A percentile compares a stretch with the other conserved stretches of the same genome.
phyloP scores from a whole-genome alignment of 2,329 filamentous ascomycete species.

The Curvularia spicifera region DNA sequence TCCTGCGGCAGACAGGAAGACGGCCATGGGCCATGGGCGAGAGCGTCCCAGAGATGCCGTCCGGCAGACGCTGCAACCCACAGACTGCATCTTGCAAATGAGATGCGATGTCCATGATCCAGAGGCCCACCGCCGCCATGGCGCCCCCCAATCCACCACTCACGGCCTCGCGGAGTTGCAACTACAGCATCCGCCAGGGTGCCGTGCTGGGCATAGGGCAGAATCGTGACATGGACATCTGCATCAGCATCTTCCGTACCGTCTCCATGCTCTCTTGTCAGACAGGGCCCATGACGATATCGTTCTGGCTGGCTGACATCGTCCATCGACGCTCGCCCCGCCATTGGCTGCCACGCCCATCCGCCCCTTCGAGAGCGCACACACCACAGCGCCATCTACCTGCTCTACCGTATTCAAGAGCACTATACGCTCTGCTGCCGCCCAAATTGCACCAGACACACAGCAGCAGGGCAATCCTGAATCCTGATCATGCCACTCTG shows the following conservation, averaged over 20 bases:
- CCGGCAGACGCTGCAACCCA: slow-evolving; percentile 31
- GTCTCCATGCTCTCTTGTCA: background rate
- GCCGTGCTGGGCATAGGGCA: slow-evolving; percentile 18
- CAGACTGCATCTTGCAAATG: slow-evolving; percentile 11
- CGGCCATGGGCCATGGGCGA: slow-evolving; percentile 9
- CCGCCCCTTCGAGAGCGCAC: background rate
- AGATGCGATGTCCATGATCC: slow-evolving; percentile 15
- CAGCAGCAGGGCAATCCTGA: slow-evolving; percentile 2
- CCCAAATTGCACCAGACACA: slow-evolving; percentile 5
- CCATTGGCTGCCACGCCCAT: background rate
- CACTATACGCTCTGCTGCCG: background rate
- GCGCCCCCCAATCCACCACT: slow-evolving; percentile 33
- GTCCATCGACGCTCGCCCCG: background rate
- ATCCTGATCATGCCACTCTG: slow-evolving; percentile 17
- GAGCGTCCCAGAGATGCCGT: slow-evolving; percentile 14
- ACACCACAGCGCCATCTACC: background rate
- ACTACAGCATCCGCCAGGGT: slow-evolving; percentile 20
- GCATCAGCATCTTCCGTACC: slow-evolving; percentile 5
- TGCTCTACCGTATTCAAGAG: background rate
- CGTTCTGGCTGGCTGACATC: background rate
- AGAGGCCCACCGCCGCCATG: slow-evolving; percentile 20
- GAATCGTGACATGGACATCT: slow-evolving; percentile 26
- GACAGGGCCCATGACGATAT: slow-evolving; percentile 22
- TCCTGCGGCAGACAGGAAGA: slow-evolving; percentile 9
- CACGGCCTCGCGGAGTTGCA: slow-evolving; percentile 19